Conservation (phyloP, 345 rosid species). For the Moricandia arvensis region DNA sequence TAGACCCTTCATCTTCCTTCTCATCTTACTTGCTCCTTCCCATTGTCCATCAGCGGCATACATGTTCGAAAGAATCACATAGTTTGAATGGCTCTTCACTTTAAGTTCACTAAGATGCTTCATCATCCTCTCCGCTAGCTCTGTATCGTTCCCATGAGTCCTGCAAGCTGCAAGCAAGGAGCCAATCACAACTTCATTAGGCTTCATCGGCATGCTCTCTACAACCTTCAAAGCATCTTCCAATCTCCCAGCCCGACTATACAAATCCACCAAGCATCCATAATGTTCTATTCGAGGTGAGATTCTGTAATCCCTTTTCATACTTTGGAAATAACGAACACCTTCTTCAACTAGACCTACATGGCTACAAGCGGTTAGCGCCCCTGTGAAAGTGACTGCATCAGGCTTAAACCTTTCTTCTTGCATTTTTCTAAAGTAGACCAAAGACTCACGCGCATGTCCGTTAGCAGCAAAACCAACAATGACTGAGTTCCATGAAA, state of each 20-base stretch:
- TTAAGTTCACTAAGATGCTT: conserved; percentile 48
- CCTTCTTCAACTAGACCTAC: conserved; percentile 71
- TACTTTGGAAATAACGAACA: conserved; percentile 47
- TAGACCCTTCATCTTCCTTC: conserved; percentile 66
- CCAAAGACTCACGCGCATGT: conserved; percentile 52
- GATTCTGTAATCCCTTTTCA: conserved; percentile 51
- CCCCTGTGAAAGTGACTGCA: conserved; percentile 69
- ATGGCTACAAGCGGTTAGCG: conserved; percentile 70
- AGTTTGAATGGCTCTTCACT: conserved; percentile 54
- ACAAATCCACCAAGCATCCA: conserved; percentile 85
- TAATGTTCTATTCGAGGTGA: conserved; percentile 75
- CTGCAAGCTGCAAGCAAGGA: conserved; percentile 77
- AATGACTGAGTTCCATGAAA: conserved; percentile 79
- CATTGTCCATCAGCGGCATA: conserved; percentile 71
- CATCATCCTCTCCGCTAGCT: conserved; percentile 57
- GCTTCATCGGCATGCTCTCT: conserved; percentile 71
- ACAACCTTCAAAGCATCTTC: conserved; percentile 62
- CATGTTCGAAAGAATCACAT: conserved; percentile 65
- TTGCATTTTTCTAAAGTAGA: conserved; percentile 53
- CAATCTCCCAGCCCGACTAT: conserved; percentile 75
- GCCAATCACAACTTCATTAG: conserved; percentile 72
- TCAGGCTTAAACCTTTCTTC: conserved; percentile 60
- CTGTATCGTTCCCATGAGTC: conserved; percentile 48
- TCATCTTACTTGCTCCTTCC: conserved; percentile 68
- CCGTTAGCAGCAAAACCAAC: conserved; percentile 68